These are phyloP conservation scores for Maudiozyma pseudohumilis DNA, from an alignment of 805 yeast species.

Conservation along the genomic window DNA sequence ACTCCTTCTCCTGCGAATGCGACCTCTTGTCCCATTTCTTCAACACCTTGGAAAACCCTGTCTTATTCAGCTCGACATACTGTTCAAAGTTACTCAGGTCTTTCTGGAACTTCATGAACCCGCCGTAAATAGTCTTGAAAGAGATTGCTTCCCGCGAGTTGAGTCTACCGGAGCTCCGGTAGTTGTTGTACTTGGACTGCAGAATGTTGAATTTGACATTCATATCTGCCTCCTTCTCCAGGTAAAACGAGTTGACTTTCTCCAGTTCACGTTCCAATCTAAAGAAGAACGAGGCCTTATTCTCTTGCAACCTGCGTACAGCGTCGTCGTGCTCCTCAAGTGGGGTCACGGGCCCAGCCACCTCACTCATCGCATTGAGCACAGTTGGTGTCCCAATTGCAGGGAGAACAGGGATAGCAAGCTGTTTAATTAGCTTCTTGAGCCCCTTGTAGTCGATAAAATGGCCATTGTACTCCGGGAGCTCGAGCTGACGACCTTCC, in stretches of 20 bases:
- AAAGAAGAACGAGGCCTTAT: conserved; percentile 81
- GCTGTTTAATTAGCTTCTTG: conserved; percentile 80
- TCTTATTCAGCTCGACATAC: conserved; percentile 87
- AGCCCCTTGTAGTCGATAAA: conserved; percentile 92
- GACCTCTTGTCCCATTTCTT: conserved; percentile 98
- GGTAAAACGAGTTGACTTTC: conserved; percentile 84
- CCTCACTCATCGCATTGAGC: not conserved
- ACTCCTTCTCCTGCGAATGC: conserved; percentile 86
- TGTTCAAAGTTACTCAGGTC: conserved; percentile 85
- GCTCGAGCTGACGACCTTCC: conserved; percentile 86
- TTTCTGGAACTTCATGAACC: conserved; percentile 78
- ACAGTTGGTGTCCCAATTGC: not conserved
- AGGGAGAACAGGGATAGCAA: conserved; percentile 39
- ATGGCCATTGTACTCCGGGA: conserved; percentile 90
- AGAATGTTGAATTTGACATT: conserved; percentile 69
- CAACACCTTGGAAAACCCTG: conserved; percentile 90
- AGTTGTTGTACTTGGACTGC: conserved; percentile 55
- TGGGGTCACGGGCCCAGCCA: not conserved
- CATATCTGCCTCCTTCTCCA: conserved; percentile 84
- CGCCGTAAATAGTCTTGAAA: conserved; percentile 75
- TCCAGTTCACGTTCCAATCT: conserved; percentile 89
- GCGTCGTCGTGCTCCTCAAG: conserved; percentile 5
- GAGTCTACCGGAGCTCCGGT: conserved; percentile 35
- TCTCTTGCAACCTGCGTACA: conserved; percentile 57
- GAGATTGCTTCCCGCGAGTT: conserved; percentile 40